Evolutionary conservation across 208 protist species (phyloP).

Genomic region (Vickermania spadyakhi): DNA sequence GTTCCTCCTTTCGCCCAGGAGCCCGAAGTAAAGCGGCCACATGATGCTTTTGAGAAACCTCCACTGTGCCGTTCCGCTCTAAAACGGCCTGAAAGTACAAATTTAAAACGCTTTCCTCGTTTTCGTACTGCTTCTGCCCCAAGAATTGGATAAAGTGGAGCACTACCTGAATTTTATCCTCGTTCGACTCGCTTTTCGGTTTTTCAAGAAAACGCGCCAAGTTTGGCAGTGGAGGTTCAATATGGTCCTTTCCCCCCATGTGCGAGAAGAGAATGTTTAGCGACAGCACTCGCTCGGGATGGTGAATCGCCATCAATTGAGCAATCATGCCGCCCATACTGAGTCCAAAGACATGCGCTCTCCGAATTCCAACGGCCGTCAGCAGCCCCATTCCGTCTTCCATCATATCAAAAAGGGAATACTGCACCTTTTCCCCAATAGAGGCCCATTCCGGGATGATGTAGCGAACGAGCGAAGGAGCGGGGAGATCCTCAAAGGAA

Average conservation of each 20-base stretch:
- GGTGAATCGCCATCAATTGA: constrained; percentile 52
- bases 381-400: constrained; percentile 55
- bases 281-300: constrained; percentile 40
- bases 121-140: constrained; percentile 22
- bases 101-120: constrained; percentile 9
- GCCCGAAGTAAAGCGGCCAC: constrained; percentile 43
- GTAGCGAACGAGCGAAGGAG: constrained; percentile 26
- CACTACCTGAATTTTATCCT: constrained; percentile 38
- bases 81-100: constrained; percentile 19
- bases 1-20: constrained; percentile 23
- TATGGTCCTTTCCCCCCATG: constrained; percentile 22
- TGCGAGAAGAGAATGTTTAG: constrained; percentile 54
- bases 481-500: constrained; percentile 25
- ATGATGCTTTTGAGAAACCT: constrained; percentile 36
- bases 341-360: constrained; percentile 55
- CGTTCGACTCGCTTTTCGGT: constrained; percentile 28
- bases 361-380: constrained; percentile 26
- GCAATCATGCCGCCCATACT: constrained; percentile 82
- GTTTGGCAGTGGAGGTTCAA: constrained; percentile 20
- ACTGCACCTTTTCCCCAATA: constrained; percentile 31
- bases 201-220: constrained; percentile 26
- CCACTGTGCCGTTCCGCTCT: constrained; percentile 17
- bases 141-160: constrained; percentile 27
- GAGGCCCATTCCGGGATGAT: constrained; percentile 35
- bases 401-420: constrained; percentile 62